Conservation (phyloP, 2,329 filamentous ascomycete genomes). For the Mollisiaceae sp. region DNA sequence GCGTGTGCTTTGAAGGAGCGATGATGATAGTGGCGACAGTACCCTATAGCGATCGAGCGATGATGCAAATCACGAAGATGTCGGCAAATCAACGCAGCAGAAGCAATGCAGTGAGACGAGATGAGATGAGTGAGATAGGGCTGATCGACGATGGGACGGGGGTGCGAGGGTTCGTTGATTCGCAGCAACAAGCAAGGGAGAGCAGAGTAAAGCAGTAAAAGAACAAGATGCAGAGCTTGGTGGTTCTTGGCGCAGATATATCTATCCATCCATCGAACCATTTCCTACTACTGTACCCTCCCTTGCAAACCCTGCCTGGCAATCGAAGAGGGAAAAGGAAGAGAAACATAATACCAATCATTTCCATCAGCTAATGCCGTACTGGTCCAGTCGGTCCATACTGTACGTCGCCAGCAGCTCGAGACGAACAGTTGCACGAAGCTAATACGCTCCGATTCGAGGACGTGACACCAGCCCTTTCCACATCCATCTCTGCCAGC, state of each 20-base stretch:
- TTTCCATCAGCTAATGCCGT: neutral
- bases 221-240: neutral
- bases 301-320: neutral
- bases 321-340: neutral
- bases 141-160: neutral
- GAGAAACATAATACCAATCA: neutral
- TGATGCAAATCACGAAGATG: neutral
- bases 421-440: neutral
- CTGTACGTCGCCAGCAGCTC: neutral
- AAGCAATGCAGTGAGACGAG: neutral
- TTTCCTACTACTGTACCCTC: neutral
- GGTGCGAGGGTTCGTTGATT: neutral
- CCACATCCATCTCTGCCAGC: too few relatives aligned
- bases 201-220: neutral
- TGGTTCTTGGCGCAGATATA: slow-evolving; percentile 18
- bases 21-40: neutral
- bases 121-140: neutral
- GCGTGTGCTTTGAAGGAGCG: too few relatives aligned
- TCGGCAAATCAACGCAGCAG: neutral
- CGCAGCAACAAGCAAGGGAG: neutral
- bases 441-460: neutral
- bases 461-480: neutral
- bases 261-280: neutral
- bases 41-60: neutral
- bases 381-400: too few relatives aligned